Base-by-base conservation (phyloP, 768 basidiomycete species). In the Rhizopogon salebrosus region DNA sequence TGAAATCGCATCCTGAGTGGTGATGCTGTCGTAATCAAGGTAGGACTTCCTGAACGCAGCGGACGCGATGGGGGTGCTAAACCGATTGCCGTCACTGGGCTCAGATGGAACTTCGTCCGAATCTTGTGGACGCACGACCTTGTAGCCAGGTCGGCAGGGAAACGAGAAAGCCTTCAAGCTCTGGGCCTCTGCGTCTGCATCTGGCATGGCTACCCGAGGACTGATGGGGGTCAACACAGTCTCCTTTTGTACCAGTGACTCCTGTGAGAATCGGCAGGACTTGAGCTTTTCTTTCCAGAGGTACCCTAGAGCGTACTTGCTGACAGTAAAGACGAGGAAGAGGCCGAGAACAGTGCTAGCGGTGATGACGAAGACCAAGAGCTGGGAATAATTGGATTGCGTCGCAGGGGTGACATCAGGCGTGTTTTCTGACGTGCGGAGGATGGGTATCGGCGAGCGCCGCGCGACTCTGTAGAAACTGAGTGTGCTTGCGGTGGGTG, bases 341-440 rank as follows among this genome's bases (percentile, higher is more conserved):
- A 62, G 37, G 11, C 53, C 62, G n/a, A 59, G n/a, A 8, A 56
- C 37, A 3, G 52, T 26, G 23, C 62, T 65, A 4, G 68, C 51
- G 0, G 60, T 49, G 39, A 51, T 48, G 1, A 56, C 40, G 1
- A 62, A 18, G 10, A 48, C 22, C 18, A 48, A 23, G 7, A 41
- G 57, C 34, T 58, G 39, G 22, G 55, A 26, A 2, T 16, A 40
- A 16, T 54, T 40, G 1, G 26, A 36, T 9, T 51, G 52, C 27
- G 48, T 10, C 11, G 39, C 51, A 7, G 64, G 60, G 16, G 49
- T 24, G 9, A 55, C 56, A 1, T 56, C 39, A 35, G 59, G 59
- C 4, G 52, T 39, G 29, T 24, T 7, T 54, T 53, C 59, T 5
- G 54, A 50, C 0, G 55, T 46, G 4, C 52, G 57, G 6, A 57